Conservation (phyloP, 768 basidiomycete species). For the Glaciozyma antarctica region DNA sequence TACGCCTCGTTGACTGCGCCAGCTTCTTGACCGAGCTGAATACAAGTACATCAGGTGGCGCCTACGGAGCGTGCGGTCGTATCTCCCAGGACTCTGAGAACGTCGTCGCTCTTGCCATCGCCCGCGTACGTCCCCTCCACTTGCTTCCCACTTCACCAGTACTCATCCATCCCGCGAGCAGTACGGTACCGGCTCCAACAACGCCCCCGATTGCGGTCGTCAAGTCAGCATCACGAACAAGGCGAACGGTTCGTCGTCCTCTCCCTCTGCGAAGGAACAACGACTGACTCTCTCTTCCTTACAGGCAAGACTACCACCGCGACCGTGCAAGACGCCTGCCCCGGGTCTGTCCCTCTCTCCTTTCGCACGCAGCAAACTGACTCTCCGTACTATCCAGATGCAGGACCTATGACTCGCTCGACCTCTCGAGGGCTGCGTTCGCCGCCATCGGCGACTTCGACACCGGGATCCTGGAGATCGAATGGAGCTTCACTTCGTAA, state of each 20-base stretch:
- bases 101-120: slow-evolving; percentile 41
- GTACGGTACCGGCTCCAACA: slow-evolving; percentile 23
- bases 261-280: too few species aligned
- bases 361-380: background rate
- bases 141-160: too few species aligned
- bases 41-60: too few species aligned
- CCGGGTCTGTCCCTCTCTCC: slow-evolving; percentile 38
- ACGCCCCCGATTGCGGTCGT: slow-evolving; percentile 41
- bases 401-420: slow-evolving; percentile 21
- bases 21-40: too few species aligned
- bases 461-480: too few species aligned
- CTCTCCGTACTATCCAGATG: slow-evolving; percentile 6
- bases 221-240: slow-evolving; percentile 54
- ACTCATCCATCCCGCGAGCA: background rate
- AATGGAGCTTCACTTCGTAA: too few species aligned
- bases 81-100: slow-evolving; percentile 48
- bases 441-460: slow-evolving; percentile 16
- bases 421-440: slow-evolving; percentile 17
- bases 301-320: slow-evolving; percentile 52
- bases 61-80: slow-evolving; percentile 70
- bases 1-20: slow-evolving; percentile 21
- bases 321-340: slow-evolving; percentile 69
- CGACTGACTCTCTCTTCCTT: too few species aligned
- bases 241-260: slow-evolving; percentile 14
- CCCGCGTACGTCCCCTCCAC: slow-evolving; percentile 50